Conservation (phyloP, 2,329 filamentous ascomycete species). For the Colletotrichum echinochloae region DNA sequence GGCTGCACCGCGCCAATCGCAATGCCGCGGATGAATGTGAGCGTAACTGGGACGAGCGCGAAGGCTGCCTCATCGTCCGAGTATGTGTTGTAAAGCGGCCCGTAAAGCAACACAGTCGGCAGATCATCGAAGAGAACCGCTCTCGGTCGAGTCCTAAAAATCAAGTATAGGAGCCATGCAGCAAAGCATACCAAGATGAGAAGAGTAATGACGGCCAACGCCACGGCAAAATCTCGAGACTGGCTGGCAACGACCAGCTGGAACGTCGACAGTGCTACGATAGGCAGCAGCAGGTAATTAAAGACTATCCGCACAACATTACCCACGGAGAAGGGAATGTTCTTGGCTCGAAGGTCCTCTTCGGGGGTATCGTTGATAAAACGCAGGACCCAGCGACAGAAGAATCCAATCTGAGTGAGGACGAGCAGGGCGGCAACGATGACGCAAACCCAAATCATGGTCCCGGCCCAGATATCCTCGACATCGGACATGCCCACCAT, state of each 20-base stretch:
- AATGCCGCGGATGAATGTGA: constrained; percentile 88
- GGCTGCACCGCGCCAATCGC: constrained; percentile 93
- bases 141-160: constrained; percentile 83
- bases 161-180: constrained; percentile 83
- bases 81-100: constrained; percentile 96
- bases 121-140: constrained; percentile 94
- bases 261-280: constrained; percentile 89
- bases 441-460: constrained; percentile 89
- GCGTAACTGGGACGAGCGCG: constrained; percentile 84
- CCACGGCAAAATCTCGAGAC: constrained; percentile 79
- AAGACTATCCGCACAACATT: constrained; percentile 88
- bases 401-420: constrained; percentile 81
- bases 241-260: constrained; percentile 82
- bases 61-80: constrained; percentile 93
- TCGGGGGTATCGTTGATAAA: constrained; percentile 78
- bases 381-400: constrained; percentile 80
- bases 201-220: constrained; percentile 80
- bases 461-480: constrained; percentile 91
- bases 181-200: constrained; percentile 79
- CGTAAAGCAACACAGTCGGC: constrained; percentile 88
- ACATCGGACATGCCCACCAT: constrained; percentile 82
- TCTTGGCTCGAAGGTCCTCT: constrained; percentile 91
- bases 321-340: constrained; percentile 86
- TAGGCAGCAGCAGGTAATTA: constrained; percentile 91
- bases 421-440: constrained; percentile 77